Conservation (phyloP, 2,329 filamentous ascomycete species). For the Hymenoscyphus repandus region DNA sequence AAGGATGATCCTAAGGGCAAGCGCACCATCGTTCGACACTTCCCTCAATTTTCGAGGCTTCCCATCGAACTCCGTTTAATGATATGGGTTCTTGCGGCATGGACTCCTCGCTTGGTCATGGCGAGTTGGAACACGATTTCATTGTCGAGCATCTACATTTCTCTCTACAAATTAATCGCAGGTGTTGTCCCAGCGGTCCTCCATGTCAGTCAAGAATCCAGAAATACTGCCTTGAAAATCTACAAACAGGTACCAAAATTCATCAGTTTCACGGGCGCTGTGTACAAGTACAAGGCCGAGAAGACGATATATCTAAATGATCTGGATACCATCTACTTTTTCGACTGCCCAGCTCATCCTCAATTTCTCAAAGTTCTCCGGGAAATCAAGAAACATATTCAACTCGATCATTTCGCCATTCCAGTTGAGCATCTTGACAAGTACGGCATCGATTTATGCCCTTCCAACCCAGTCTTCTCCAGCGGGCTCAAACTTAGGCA, state of each 20-base stretch:
- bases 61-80: too few relatives aligned
- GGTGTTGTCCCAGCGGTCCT: conserved; percentile 11
- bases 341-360: background rate
- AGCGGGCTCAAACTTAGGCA: background rate
- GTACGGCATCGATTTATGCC: background rate
- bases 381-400: background rate
- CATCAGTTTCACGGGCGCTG: background rate
- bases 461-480: background rate
- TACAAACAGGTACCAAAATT: background rate
- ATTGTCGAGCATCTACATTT: background rate
- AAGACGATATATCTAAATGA: background rate
- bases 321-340: background rate
- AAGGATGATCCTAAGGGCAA: too few relatives aligned
- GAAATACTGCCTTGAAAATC: conserved; percentile 6
- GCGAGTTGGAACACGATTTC: background rate
- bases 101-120: background rate
- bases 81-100: too few relatives aligned
- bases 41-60: too few relatives aligned
- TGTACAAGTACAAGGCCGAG: too few relatives aligned
- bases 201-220: conserved; percentile 4
- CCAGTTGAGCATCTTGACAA: background rate
- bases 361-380: background rate
- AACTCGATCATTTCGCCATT: background rate
- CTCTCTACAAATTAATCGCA: conserved; percentile 7
- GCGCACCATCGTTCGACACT: too few relatives aligned